A percentile compares a stretch with the other conserved stretches of the same genome.
These are phyloP conservation scores for Anisodus acutangulus DNA, from an alignment of 257 asterid species.

Conservation along the genomic window DNA sequence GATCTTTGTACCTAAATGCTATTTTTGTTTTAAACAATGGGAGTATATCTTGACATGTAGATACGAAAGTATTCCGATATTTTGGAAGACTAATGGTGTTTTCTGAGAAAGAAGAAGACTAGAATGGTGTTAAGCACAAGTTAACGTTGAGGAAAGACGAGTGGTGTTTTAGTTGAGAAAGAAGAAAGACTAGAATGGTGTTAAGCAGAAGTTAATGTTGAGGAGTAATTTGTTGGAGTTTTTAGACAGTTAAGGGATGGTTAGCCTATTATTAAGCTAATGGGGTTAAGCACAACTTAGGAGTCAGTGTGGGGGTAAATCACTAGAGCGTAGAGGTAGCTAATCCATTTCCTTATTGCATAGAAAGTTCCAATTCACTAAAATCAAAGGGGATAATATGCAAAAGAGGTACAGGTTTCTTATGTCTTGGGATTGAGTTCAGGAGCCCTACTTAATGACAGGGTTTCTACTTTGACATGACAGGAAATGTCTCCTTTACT, in stretches of 20 bases:
- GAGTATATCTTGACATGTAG: neutral
- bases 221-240: neutral
- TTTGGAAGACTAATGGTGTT: neutral
- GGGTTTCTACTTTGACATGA: neutral
- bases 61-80: neutral
- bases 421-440: neutral
- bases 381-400: neutral
- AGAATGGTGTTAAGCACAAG: neutral
- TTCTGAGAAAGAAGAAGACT: too few species aligned
- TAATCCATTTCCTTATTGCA: neutral
- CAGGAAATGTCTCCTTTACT: neutral
- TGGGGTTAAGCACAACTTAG: neutral
- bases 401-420: neutral
- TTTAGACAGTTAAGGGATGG: neutral
- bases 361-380: neutral
- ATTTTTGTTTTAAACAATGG: too few species aligned
- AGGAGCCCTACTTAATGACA: neutral
- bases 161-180: neutral
- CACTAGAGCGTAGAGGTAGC: neutral
- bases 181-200: neutral
- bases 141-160: neutral
- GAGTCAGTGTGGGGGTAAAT: neutral
- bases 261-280: neutral
- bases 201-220: neutral
- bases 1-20: neutral